These are phyloP conservation scores for Scutellaria galericulata DNA, from an alignment of 257 asterid genomes.

Conservation along the genomic window DNA sequence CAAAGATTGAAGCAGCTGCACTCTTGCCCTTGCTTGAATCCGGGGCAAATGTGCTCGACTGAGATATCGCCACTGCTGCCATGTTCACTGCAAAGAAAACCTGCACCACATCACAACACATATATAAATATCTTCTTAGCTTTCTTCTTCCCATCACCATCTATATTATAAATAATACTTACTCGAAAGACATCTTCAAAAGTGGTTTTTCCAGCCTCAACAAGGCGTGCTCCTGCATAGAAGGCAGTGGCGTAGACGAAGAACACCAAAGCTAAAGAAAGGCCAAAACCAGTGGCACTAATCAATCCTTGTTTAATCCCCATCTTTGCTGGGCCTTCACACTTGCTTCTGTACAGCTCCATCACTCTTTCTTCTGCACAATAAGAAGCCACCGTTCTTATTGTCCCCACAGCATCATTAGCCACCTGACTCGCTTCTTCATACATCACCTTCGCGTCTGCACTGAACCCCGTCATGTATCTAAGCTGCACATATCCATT, in stretches of 20 bases:
- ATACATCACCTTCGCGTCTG: constrained; percentile 81
- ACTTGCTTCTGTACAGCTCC: constrained; percentile 57
- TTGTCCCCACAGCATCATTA: constrained; percentile 69
- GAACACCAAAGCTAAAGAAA: constrained; percentile 50
- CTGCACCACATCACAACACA: constrained; percentile 32
- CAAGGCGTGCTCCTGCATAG: constrained; percentile 69
- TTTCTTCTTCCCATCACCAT: background rate
- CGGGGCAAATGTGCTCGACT: constrained; percentile 62
- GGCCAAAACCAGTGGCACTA: constrained; percentile 62
- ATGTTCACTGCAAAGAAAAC: constrained; percentile 64
- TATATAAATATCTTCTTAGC: background rate
- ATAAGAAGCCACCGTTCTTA: constrained; percentile 72
- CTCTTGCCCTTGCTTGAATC: constrained; percentile 64
- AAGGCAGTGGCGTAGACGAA: constrained; percentile 55
- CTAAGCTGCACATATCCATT: constrained; percentile 68
- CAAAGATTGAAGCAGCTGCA: constrained; percentile 61
- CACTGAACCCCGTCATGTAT: constrained; percentile 77
- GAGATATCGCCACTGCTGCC: constrained; percentile 60
- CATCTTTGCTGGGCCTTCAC: constrained; percentile 54
- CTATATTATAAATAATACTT: constrained; percentile 11
- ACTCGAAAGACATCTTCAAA: constrained; percentile 54
- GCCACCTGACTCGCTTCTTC: constrained; percentile 78
- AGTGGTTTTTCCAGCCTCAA: constrained; percentile 52
- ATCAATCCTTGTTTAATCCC: constrained; percentile 55
- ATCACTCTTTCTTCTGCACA: constrained; percentile 66